phyloP scores from a whole-genome alignment of 805 yeast species.

The Peterozyma xylosa region DNA sequence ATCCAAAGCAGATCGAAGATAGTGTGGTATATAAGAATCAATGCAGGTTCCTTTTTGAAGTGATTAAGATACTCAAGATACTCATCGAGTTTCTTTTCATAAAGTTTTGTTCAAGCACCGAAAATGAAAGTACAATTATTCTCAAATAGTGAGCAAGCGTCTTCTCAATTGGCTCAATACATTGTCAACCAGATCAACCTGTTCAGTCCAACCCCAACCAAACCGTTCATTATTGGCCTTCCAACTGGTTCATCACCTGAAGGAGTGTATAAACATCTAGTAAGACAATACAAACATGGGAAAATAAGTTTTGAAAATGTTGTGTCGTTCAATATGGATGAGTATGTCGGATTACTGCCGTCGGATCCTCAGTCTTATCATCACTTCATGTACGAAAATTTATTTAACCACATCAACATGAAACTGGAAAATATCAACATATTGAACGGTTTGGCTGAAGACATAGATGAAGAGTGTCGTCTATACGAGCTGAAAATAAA shows the following conservation, averaged over 20 bases:
- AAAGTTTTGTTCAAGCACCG: conserved; percentile 5
- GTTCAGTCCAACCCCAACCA: conserved; percentile 34
- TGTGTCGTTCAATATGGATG: conserved; percentile 58
- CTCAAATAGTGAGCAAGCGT: conserved; percentile 31
- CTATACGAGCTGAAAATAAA: conserved; percentile 41
- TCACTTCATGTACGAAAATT: conserved; percentile 48
- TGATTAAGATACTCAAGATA: no score
- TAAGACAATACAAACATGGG: conserved; percentile 33
- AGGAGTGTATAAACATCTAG: conserved; percentile 39
- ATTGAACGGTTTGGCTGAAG: conserved; percentile 41
- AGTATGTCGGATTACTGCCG: conserved; percentile 43
- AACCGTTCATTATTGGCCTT: conserved; percentile 48
- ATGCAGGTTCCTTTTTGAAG: no score
- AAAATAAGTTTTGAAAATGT: conserved; percentile 41
- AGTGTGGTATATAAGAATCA: no score
- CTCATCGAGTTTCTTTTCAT: no score
- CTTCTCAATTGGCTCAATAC: conserved; percentile 35
- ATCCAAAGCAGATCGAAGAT: no score
- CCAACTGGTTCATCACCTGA: conserved; percentile 61
- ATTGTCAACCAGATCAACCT: conserved; percentile 34
- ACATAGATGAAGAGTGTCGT: conserved; percentile 37
- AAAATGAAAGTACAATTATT: conserved; percentile 20
- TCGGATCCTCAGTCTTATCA: conserved; percentile 44
- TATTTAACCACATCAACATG: conserved; percentile 49
- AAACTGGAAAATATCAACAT: conserved; percentile 44